These are phyloP conservation scores for carrot (Daucus carota) DNA, from an alignment of 129 eudicot species.

Conservation along the genomic window DNA sequence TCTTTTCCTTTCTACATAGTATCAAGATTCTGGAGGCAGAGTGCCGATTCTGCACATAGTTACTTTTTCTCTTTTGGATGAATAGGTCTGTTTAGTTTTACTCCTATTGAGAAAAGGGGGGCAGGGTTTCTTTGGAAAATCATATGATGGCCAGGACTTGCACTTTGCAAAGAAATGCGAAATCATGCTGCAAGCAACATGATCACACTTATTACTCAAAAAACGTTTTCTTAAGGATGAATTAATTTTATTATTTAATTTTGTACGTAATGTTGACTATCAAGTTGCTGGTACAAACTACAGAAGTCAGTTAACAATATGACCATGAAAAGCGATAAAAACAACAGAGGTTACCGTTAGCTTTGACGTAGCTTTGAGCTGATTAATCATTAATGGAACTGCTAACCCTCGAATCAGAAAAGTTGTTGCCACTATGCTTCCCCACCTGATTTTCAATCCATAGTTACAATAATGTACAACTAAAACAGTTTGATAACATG, in stretches of 20 bases:
- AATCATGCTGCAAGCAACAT: background rate
- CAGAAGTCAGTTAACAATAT: background rate
- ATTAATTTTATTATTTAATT: background rate
- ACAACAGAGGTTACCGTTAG: slow-evolving; percentile 46
- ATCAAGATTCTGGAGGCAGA: background rate
- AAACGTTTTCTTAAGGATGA: background rate
- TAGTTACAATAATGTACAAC: background rate
- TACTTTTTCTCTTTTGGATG: background rate
- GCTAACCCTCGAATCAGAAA: slow-evolving; percentile 49
- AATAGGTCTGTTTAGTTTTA: background rate
- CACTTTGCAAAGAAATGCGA: background rate
- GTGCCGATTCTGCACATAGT: background rate
- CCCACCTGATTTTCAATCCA: slow-evolving; percentile 52
- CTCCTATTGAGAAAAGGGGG: background rate
- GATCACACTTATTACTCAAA: background rate
- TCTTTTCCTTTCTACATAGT: background rate
- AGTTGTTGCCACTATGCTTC: slow-evolving; percentile 65
- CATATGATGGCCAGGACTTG: background rate
- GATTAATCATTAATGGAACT: slow-evolving; percentile 67
- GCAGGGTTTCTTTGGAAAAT: background rate
- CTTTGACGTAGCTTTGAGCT: slow-evolving; percentile 75
- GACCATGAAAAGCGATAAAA: background rate
- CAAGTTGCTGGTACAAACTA: slow-evolving; percentile 1
- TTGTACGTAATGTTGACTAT: background rate
- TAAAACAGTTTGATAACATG: background rate